phyloP scores from a whole-genome alignment of 805 yeast genomes.

The Candida quercuum region DNA sequence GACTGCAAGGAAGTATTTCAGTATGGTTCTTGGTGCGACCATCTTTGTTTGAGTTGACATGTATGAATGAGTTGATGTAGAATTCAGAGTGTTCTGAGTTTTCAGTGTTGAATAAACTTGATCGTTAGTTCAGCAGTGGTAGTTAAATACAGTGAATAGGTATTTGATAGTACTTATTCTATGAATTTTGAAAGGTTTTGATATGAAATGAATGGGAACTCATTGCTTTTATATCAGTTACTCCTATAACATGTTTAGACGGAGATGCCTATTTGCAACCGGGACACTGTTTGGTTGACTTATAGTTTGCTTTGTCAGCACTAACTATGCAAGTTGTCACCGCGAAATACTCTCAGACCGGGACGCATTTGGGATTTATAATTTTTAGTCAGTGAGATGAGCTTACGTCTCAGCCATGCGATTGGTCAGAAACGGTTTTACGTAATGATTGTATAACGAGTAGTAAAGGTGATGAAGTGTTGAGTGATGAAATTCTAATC shows the following conservation, averaged over 20 bases:
- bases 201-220: neutral
- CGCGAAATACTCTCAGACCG: too few species aligned
- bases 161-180: neutral
- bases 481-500: too few species aligned
- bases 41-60: conserved; percentile 8
- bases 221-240: neutral
- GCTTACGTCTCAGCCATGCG: neutral
- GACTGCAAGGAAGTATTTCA: conserved; percentile 48
- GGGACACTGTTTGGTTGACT: neutral
- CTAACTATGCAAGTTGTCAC: too few species aligned
- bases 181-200: neutral
- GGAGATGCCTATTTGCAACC: too few species aligned
- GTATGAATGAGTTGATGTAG: neutral
- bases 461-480: too few species aligned
- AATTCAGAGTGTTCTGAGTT: too few species aligned
- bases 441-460: too few species aligned
- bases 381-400: neutral
- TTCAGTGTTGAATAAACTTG: too few species aligned
- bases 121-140: too few species aligned
- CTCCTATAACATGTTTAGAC: too few species aligned
- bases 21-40: conserved; percentile 37
- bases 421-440: too few species aligned
- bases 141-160: neutral
- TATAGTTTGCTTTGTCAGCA: too few species aligned
- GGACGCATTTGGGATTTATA: neutral